Evolutionary conservation across 2,329 filamentous ascomycete species (phyloP).

Genomic region (Hypoxylon sp.): DNA sequence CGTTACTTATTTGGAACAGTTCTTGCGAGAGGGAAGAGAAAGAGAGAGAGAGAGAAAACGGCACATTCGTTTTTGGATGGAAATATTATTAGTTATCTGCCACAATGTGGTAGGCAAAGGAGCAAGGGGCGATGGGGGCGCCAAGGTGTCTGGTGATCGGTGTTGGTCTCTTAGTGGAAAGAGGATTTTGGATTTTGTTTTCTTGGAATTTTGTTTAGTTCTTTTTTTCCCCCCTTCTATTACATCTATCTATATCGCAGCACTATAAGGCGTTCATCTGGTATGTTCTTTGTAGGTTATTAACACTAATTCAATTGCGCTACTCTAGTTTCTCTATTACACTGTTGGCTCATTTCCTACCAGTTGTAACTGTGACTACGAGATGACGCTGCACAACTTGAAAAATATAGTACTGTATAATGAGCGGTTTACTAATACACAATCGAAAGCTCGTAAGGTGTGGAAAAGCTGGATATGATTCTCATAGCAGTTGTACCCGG

Average conservation of each 20-base stretch:
- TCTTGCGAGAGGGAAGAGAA: not conserved
- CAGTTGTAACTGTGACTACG: too few species aligned
- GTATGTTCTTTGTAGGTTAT: conserved; percentile 12
- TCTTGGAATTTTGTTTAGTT: conserved; percentile 15
- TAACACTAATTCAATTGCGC: conserved; percentile 27
- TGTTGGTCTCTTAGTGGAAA: conserved; percentile 25
- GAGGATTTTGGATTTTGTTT: conserved; percentile 11
- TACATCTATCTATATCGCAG: conserved; percentile 16
- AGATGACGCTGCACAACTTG: too few species aligned
- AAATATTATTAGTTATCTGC: too few species aligned
- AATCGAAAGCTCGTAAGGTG: too few species aligned
- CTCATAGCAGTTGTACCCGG: conserved; percentile 8
- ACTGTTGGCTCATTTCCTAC: too few species aligned
- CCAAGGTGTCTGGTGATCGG: conserved; percentile 32
- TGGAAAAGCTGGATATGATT: too few species aligned
- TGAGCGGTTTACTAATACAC: too few species aligned
- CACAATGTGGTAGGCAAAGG: too few species aligned
- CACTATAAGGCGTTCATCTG: conserved; percentile 30
- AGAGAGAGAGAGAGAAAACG: not conserved
- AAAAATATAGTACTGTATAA: too few species aligned
- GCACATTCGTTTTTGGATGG: conserved; percentile 15
- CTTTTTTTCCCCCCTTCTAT: not conserved
- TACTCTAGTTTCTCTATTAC: conserved; percentile 8
- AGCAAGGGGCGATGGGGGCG: conserved; percentile 10
- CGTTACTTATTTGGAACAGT: too few species aligned